Evolutionary conservation across 129 eudicot species (phyloP).

Genomic region (Chrysanthemum seticuspe): DNA sequence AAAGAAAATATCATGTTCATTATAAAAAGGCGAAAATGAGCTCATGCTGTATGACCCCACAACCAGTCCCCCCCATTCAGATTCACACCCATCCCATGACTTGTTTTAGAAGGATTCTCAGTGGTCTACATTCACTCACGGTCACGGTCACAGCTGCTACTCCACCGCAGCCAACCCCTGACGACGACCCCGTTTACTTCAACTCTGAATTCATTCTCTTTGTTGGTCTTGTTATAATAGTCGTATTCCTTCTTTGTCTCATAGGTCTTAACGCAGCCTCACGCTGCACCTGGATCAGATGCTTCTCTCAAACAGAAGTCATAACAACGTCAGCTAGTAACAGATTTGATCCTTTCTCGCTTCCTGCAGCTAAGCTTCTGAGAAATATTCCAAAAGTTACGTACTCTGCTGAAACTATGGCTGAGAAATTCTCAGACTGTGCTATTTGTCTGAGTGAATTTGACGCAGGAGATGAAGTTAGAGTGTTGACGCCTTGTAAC

Average conservation of each 20-base stretch:
- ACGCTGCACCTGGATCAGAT: slow-evolving; percentile 70
- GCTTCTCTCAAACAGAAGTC: slow-evolving; percentile 24
- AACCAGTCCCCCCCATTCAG: slow-evolving; percentile 8
- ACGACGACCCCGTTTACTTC: slow-evolving; percentile 19
- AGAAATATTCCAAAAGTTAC: slow-evolving; percentile 52
- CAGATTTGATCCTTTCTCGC: slow-evolving; percentile 1
- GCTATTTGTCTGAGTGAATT: slow-evolving; percentile 64
- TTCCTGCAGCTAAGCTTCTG: slow-evolving; percentile 55
- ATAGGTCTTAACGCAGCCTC: slow-evolving; percentile 71
- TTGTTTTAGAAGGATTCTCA: slow-evolving; percentile 18
- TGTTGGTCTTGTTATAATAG: slow-evolving; percentile 53
- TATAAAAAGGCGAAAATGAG: slow-evolving; percentile 10
- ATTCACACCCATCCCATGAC: slow-evolving; percentile 18
- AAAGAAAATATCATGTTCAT: background rate
- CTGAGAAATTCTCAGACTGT: slow-evolving; percentile 49
- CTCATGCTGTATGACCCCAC: slow-evolving; percentile 24
- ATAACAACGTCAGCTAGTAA: slow-evolving; percentile 8
- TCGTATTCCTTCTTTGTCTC: slow-evolving; percentile 61
- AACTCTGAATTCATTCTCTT: slow-evolving; percentile 60
- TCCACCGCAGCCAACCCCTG: slow-evolving; percentile 19
- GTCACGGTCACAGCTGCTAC: background rate
- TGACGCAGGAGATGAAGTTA: slow-evolving; percentile 55
- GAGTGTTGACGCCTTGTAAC: slow-evolving; percentile 66
- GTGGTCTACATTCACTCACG: slow-evolving; percentile 16
- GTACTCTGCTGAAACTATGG: slow-evolving; percentile 32